Evolutionary conservation across 768 basidiomycete genomes (phyloP).

Genomic region (Tephrocybe sp.): DNA sequence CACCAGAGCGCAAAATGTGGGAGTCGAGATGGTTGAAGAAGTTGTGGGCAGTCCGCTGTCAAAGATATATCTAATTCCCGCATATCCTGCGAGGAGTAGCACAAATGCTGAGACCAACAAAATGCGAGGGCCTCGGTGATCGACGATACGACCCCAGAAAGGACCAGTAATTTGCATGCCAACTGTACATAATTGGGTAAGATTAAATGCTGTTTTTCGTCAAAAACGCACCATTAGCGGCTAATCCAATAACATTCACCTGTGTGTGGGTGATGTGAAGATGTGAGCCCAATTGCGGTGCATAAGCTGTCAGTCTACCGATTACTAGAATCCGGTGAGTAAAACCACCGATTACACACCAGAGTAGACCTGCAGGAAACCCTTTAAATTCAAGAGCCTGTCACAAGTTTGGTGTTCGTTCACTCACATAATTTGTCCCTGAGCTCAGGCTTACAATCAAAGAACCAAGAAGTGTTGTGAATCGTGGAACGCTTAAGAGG

Average conservation of each 20-base stretch:
- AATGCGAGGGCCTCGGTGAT: slow-evolving; percentile 70
- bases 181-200: no score
- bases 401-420: no score
- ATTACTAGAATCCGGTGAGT: not conserved
- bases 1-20: slow-evolving; percentile 52
- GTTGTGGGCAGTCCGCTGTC: slow-evolving; percentile 46
- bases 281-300: slow-evolving; percentile 79
- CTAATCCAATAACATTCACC: slow-evolving; percentile 76
- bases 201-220: no score
- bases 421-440: slow-evolving; percentile 75
- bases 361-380: slow-evolving; percentile 44
- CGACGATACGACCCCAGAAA: no score
- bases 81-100: slow-evolving; percentile 69
- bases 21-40: slow-evolving; percentile 34
- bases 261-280: slow-evolving; percentile 78
- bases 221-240: slow-evolving; percentile 73
- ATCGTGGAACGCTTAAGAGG: slow-evolving; percentile 39
- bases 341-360: slow-evolving; percentile 30
- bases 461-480: slow-evolving; percentile 55
- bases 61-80: slow-evolving; percentile 69
- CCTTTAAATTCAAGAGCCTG: slow-evolving; percentile 5
- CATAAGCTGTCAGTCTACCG: slow-evolving; percentile 62
- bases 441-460: slow-evolving; percentile 60
- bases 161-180: no score
- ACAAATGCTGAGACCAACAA: slow-evolving; percentile 60